phyloP scores from a whole-genome alignment of 2,329 filamentous ascomycete species.

The Calonectria pauciramosa region DNA sequence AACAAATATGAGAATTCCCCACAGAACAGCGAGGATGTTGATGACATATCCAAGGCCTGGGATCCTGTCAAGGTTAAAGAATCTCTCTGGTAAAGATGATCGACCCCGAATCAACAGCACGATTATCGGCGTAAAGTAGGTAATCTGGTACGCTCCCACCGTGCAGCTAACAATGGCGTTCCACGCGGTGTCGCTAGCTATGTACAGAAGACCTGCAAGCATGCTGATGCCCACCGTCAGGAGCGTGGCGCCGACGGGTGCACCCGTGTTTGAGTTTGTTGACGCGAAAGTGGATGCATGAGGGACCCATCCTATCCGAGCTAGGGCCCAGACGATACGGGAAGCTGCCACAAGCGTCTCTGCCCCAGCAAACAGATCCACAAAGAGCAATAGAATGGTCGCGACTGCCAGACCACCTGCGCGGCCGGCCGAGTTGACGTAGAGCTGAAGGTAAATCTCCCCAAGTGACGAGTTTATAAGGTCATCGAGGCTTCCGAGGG shows the following conservation, averaged over 20 bases:
- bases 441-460: slow-evolving; percentile 3
- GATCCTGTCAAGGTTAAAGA: neutral
- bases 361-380: neutral
- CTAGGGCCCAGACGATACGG: neutral
- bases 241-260: neutral
- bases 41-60: neutral
- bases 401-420: neutral
- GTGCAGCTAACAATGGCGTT: slow-evolving; percentile 3
- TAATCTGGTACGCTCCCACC: neutral
- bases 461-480: slow-evolving; percentile 6
- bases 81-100: neutral
- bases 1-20: neutral
- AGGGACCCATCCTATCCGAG: slow-evolving; percentile 2
- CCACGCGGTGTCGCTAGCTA: neutral
- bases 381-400: neutral
- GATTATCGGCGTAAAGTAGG: neutral
- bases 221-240: neutral
- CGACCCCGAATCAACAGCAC: neutral
- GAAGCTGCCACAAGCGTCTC: neutral
- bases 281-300: neutral
- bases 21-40: neutral
- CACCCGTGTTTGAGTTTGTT: neutral
- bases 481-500: neutral
- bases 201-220: neutral
- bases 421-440: neutral